phyloP scores from a whole-genome alignment of 495 filamentous ascomycete species.

The Aspergillus nanangensis region DNA sequence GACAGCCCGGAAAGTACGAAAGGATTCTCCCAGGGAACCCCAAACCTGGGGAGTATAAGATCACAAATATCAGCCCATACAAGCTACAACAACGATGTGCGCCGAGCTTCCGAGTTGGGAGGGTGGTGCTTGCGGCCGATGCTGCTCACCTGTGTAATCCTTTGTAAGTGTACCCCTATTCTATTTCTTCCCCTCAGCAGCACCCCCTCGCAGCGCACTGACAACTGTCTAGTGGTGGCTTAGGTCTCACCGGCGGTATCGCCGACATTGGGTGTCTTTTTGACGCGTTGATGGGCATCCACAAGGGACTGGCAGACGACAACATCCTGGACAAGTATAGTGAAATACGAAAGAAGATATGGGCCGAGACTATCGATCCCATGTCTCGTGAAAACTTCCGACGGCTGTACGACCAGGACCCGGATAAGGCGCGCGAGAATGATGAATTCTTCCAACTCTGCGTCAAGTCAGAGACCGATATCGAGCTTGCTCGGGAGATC shows the following conservation, averaged over 20 bases:
- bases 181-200: background rate
- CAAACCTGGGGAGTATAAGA: constrained; percentile 50
- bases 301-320: constrained; percentile 49
- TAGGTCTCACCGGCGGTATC: constrained; percentile 59
- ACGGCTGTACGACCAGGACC: constrained; percentile 27
- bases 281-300: constrained; percentile 53
- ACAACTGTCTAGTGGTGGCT: constrained; percentile 37
- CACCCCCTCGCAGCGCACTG: too few species aligned
- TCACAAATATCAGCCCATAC: constrained; percentile 54
- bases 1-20: constrained; percentile 50
- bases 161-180: constrained; percentile 28
- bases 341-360: constrained; percentile 53
- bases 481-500: constrained; percentile 17
- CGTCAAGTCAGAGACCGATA: constrained; percentile 19
- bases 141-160: constrained; percentile 45
- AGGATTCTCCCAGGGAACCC: constrained; percentile 55
- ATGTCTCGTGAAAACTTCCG: constrained; percentile 49
- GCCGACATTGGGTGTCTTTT: constrained; percentile 56
- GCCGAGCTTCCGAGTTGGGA: constrained; percentile 49
- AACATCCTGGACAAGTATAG: constrained; percentile 54
- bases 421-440: constrained; percentile 27
- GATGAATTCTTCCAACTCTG: constrained; percentile 36
- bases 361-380: constrained; percentile 50
- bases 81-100: constrained; percentile 60
- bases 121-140: constrained; percentile 55